phyloP scores from a whole-genome alignment of 169 alveolate genomes.

The Toxoplasma gondii region DNA sequence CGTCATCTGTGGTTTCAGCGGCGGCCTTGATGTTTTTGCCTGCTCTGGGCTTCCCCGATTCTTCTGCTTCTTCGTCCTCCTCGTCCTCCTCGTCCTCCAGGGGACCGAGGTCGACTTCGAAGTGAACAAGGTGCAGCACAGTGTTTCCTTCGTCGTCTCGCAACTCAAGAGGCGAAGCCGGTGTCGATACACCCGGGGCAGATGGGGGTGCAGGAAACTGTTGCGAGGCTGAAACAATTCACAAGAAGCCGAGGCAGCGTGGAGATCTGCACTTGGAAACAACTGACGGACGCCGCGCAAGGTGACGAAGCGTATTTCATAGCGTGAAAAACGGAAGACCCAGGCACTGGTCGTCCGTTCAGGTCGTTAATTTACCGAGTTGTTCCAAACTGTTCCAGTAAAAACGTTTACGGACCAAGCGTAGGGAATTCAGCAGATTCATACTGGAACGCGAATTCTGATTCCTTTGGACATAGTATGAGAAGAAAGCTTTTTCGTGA shows the following conservation, averaged over 20 bases:
- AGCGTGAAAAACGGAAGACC: no score
- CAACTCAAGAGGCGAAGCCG: neutral
- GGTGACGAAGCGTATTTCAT: no score
- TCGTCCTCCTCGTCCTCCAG: neutral
- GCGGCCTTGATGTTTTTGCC: neutral
- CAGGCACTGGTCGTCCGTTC: no score
- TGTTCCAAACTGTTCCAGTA: no score
- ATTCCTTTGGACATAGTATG: no score
- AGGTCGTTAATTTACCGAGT: no score
- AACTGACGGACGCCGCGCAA: no score
- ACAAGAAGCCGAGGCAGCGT: neutral
- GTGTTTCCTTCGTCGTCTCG: conserved; percentile 12
- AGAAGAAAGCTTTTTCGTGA: no score
- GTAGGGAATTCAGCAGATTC: no score
- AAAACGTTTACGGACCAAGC: no score
- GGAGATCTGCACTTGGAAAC: no score
- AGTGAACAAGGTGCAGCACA: neutral
- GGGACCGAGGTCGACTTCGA: neutral
- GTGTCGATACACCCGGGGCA: neutral
- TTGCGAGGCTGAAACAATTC: neutral
- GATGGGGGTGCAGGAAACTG: neutral
- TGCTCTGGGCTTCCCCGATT: neutral
- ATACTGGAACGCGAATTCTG: no score
- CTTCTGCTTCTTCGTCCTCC: conserved; percentile 1
- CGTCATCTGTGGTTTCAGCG: neutral